Base-by-base conservation (phyloP, 2,329 filamentous ascomycete species). In the Venturia asperata region DNA sequence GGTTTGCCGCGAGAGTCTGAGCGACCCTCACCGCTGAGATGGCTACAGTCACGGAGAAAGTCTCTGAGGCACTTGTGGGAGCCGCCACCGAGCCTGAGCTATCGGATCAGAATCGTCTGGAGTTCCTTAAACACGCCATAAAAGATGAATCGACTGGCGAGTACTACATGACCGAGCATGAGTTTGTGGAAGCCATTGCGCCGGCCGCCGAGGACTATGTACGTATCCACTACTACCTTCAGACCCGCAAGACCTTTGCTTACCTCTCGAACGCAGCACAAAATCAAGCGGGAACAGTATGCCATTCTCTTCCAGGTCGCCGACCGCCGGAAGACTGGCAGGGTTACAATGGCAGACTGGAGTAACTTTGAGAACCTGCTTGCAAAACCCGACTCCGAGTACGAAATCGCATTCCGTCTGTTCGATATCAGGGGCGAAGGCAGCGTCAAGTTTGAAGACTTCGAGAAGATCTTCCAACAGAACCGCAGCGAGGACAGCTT, bases 231-330 rank as follows among this genome's bases (percentile, higher is more conserved):
- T 39, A 34, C 24, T 21, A 24, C 34, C 42, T 39, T 49, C 64
- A 13, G 15, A 47, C 13, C 37, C 17, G 39, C 47, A 37, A 41
- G 39, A 17, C 34, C 6, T 34, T 4, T 43, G 37, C 30, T 37
- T 15, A 42, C 37, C 27, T 41, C 52, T 47, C 52, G 45, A 62
- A 56, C 68, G 70, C 74, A 97, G 93, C 92, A 96, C 82, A 99
- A 99, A 78, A 97, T 99, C 81, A 91, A 92, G 79, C 88, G 93
- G 70, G 90, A 96, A 71, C 94, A 97, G 77, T 99, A 97, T 78
- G 87, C 88, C 63, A 89, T 99, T 73, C 89, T 99, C 61, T 99
- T 99, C 78, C 82, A 83, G 68, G 89, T 99, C 66, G 94, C 94
- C 71, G 94, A 99, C 77, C 86, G 90, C 71, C 85, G 85, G 69